phyloP scores from a whole-genome alignment of 2,329 filamentous ascomycete species.

The Clarireedia paspali region DNA sequence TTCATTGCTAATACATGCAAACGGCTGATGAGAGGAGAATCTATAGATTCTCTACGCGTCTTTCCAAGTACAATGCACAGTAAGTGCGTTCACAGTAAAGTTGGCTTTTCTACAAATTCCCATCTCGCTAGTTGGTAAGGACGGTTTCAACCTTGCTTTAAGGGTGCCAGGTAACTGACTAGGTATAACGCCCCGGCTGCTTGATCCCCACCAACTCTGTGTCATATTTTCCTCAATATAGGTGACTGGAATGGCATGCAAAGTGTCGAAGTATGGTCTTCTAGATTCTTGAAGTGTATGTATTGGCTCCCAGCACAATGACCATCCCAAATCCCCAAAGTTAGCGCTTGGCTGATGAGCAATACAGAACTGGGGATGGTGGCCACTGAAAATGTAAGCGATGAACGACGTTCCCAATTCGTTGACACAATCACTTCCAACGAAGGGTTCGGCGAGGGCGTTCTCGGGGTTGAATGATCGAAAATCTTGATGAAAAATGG shows the following conservation, averaged over 20 bases:
- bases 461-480: constrained; percentile 10
- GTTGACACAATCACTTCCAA: constrained; percentile 12
- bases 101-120: background rate
- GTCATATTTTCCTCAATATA: background rate
- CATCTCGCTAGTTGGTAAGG: background rate
- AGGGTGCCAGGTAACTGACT: background rate
- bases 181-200: background rate
- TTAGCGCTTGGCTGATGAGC: background rate
- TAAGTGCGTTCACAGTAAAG: background rate
- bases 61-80: background rate
- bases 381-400: constrained; percentile 19
- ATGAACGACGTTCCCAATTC: constrained; percentile 22
- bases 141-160: background rate
- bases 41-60: background rate
- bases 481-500: constrained; percentile 20
- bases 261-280: background rate
- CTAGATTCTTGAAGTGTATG: background rate
- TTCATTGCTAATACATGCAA: background rate
- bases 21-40: background rate
- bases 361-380: constrained; percentile 13
- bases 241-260: background rate
- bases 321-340: constrained; percentile 5
- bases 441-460: constrained; percentile 15
- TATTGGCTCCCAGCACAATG: constrained; percentile 5
- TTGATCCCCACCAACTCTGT: background rate